phyloP scores from a whole-genome alignment of 331 rosid genomes.

The Arachis monticola region DNA sequence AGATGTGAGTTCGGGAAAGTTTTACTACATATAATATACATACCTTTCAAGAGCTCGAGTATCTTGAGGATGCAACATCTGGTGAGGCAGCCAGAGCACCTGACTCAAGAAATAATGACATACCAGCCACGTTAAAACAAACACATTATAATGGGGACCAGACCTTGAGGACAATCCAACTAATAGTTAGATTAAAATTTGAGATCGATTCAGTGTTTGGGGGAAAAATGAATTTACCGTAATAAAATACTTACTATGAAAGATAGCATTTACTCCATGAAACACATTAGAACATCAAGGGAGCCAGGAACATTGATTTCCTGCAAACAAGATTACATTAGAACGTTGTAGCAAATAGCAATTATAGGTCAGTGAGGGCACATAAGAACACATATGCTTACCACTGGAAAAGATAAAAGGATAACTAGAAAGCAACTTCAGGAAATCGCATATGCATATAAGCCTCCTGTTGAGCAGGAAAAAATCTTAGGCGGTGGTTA shows the following conservation, averaged over 20 bases:
- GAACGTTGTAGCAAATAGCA: conserved; percentile 7
- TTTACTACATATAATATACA: neutral
- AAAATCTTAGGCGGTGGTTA: neutral
- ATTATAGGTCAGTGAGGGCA: conserved; percentile 16
- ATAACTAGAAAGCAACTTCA: conserved; percentile 52
- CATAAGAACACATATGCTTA: conserved; percentile 41
- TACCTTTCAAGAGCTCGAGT: conserved; percentile 48
- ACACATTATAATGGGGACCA: neutral
- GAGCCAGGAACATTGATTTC: conserved; percentile 47
- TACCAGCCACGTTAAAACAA: conserved; percentile 30
- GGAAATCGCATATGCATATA: conserved; percentile 78
- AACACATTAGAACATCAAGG: conserved; percentile 45
- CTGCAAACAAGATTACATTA: conserved; percentile 45
- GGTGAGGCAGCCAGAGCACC: conserved; percentile 43
- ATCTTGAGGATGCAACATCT: conserved; percentile 31
- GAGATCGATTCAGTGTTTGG: conserved; percentile 10
- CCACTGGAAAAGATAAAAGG: conserved; percentile 49
- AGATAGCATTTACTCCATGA: conserved; percentile 44
- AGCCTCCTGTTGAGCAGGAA: conserved; percentile 66
- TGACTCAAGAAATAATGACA: conserved; percentile 39
- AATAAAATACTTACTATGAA: conserved; percentile 40
- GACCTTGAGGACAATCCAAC: neutral
- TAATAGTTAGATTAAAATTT: neutral
- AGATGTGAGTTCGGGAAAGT: neutral
- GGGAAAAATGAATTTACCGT: neutral